Percentiles rank a stretch among this genome's conserved stretches.
These are phyloP conservation scores for Auricularia sp. DNA, from an alignment of 768 basidiomycete species.

Conservation along the genomic window DNA sequence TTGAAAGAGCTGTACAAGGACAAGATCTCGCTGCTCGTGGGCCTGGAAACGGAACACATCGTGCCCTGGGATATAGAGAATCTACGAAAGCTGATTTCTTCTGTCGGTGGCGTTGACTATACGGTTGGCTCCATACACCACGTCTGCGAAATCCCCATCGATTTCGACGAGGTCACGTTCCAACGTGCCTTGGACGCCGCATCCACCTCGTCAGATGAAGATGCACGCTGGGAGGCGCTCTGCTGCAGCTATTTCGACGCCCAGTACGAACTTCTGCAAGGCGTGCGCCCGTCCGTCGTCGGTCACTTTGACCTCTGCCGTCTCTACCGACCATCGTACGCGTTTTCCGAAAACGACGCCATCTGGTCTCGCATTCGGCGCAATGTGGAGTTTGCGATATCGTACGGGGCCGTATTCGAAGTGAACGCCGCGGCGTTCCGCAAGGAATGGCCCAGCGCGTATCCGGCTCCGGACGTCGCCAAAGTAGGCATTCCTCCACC, in stretches of 20 bases:
- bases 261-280: constrained; percentile 60
- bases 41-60: constrained; percentile 89
- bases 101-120: constrained; percentile 60
- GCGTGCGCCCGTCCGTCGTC: constrained; percentile 76
- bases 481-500: constrained; percentile 34
- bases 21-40: constrained; percentile 71
- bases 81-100: constrained; percentile 42
- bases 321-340: constrained; percentile 60
- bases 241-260: constrained; percentile 73
- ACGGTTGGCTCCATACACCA: constrained; percentile 92
- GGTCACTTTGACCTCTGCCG: constrained; percentile 92
- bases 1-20: constrained; percentile 52
- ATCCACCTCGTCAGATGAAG: constrained; percentile 15
- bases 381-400: constrained; percentile 62
- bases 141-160: constrained; percentile 78
- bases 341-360: constrained; percentile 42
- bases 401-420: constrained; percentile 89
- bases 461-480: constrained; percentile 72
- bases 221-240: constrained; percentile 29
- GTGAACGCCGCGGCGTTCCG: constrained; percentile 85
- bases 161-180: constrained; percentile 75
- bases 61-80: constrained; percentile 51
- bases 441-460: constrained; percentile 80
- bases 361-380: constrained; percentile 59
- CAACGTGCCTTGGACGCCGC: constrained; percentile 39